Evolutionary conservation across 1,284 basidiomycete genomes (phyloP).

Genomic region (Schizophyllum amplum): DNA sequence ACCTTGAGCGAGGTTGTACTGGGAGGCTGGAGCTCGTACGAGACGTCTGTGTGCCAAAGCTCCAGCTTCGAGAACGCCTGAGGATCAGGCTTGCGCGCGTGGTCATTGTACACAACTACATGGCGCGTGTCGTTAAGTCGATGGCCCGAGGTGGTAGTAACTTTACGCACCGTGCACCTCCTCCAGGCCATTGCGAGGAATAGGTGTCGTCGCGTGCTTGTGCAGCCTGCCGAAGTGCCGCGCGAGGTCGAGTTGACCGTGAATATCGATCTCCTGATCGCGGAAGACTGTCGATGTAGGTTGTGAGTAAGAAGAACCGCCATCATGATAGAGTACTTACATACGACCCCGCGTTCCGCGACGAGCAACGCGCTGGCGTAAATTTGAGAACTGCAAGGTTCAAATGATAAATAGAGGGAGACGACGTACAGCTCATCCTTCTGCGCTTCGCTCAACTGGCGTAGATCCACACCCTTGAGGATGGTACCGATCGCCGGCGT

Average conservation of each 20-base stretch:
- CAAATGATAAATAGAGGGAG: neutral
- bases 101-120: constrained; percentile 63
- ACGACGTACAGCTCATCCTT: constrained; percentile 55
- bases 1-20: constrained; percentile 62
- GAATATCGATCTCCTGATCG: constrained; percentile 61
- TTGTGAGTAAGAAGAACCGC: neutral
- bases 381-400: constrained; percentile 38
- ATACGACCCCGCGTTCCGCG: constrained; percentile 63
- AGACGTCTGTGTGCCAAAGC: constrained; percentile 78
- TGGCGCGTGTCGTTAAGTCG: constrained; percentile 5
- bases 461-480: constrained; percentile 52
- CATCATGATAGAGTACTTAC: no score
- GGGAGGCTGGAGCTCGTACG: constrained; percentile 74
- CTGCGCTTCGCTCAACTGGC: constrained; percentile 47
- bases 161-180: constrained; percentile 61
- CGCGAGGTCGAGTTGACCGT: constrained; percentile 67
- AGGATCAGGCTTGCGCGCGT: constrained; percentile 60
- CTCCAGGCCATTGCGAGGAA: constrained; percentile 67
- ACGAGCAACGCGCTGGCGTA: no score
- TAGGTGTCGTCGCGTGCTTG: constrained; percentile 75
- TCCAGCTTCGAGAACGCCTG: constrained; percentile 68
- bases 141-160: constrained; percentile 4
- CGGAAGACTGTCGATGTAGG: constrained; percentile 46
- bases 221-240: constrained; percentile 74
- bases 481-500: constrained; percentile 63